Evolutionary conservation across 2,329 filamentous ascomycete species (phyloP).

Genomic region (Cordyceps javanica): DNA sequence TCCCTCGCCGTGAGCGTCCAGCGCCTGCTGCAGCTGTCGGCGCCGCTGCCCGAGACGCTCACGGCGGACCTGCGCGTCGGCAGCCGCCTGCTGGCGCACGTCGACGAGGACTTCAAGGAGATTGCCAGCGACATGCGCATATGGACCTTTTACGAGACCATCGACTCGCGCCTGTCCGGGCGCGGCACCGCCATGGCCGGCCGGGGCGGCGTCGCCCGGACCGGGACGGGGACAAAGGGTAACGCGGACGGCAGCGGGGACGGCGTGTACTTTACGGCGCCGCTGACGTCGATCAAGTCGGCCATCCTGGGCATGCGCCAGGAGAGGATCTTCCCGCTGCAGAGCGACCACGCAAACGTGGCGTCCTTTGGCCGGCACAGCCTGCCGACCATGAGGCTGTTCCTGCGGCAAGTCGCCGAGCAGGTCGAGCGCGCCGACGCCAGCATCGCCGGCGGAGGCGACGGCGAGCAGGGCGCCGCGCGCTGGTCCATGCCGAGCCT

Average conservation of each 20-base stretch:
- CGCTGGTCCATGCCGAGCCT: conserved; percentile 27
- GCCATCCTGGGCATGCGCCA: conserved; percentile 44
- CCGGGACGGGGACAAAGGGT: neutral
- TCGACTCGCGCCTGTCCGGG: conserved; percentile 51
- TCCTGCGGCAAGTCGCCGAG: conserved; percentile 28
- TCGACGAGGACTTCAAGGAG: conserved; percentile 50
- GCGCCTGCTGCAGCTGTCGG: conserved; percentile 43
- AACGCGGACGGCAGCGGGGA: conserved; percentile 15
- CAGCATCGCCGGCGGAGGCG: conserved; percentile 13
- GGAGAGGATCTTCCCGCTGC: conserved; percentile 46
- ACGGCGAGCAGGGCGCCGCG: neutral
- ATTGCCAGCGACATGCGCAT: conserved; percentile 52
- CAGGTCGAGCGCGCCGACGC: conserved; percentile 29
- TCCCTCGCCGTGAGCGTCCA: conserved; percentile 50
- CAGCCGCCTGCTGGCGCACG: conserved; percentile 40
- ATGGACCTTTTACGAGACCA: conserved; percentile 59
- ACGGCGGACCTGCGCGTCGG: conserved; percentile 45
- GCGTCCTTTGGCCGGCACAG: conserved; percentile 49
- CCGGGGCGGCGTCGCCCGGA: neutral
- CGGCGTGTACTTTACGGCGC: conserved; percentile 52
- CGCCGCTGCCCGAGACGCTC: conserved; percentile 44
- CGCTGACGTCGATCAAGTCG: conserved; percentile 52
- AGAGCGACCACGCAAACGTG: conserved; percentile 49
- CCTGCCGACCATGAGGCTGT: conserved; percentile 38
- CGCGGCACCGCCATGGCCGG: conserved; percentile 33